Evolutionary conservation across 2,329 filamentous ascomycete genomes (phyloP).

Genomic region (Fusarium udum): DNA sequence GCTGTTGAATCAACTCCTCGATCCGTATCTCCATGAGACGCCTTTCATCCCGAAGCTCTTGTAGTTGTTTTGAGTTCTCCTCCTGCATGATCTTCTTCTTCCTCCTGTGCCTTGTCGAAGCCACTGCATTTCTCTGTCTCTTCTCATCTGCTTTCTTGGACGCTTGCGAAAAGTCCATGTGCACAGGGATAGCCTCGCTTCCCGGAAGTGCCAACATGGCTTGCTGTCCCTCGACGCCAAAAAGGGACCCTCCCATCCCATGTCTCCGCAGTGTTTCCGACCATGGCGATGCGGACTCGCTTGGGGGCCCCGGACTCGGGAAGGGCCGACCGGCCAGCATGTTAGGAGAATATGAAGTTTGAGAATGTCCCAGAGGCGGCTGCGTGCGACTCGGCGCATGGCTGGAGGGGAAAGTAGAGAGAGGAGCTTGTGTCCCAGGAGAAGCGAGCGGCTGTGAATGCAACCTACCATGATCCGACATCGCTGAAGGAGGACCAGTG

Average conservation of each 20-base stretch:
- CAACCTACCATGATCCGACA: conserved; percentile 46
- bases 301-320: conserved; percentile 29
- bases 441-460: conserved; percentile 50
- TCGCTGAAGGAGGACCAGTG: conserved; percentile 29
- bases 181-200: conserved; percentile 63
- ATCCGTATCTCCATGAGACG: conserved; percentile 68
- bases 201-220: conserved; percentile 53
- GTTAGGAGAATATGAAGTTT: conserved; percentile 34
- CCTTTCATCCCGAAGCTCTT: conserved; percentile 73
- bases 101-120: conserved; percentile 82
- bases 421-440: conserved; percentile 40
- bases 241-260: conserved; percentile 39
- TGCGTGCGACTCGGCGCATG: conserved; percentile 33
- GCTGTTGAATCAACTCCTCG: conserved; percentile 53
- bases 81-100: conserved; percentile 85
- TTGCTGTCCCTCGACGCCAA: conserved; percentile 49
- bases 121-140: conserved; percentile 83
- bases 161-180: conserved; percentile 82
- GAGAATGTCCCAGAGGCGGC: conserved; percentile 27
- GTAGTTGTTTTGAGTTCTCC: conserved; percentile 74
- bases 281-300: conserved; percentile 44
- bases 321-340: conserved; percentile 35
- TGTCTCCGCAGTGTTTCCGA: conserved; percentile 48
- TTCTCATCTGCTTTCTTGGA: conserved; percentile 88
- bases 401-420: conserved; percentile 33